Percentiles rank a stretch among this genome's conserved stretches.
phyloP scores from a whole-genome alignment of 202 grass and related monocot species.

The Zizania palustris region DNA sequence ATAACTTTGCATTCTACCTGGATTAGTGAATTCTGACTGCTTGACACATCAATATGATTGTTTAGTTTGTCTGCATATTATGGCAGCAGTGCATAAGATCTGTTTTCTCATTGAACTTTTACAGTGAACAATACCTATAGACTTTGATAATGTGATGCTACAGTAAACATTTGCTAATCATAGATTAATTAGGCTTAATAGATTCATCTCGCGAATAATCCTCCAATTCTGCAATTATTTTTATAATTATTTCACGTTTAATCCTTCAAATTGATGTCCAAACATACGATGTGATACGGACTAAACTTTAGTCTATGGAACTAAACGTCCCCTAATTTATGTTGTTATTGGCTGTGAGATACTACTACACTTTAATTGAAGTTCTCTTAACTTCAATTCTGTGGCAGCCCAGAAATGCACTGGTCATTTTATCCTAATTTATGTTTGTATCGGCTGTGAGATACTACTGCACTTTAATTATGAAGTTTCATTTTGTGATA shows the following conservation, averaged over 20 bases:
- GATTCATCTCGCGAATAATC: too few species aligned
- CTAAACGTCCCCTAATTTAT: too few species aligned
- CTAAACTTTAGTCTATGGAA: too few species aligned
- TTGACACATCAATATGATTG: neutral
- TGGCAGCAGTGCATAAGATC: neutral
- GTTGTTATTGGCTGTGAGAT: neutral
- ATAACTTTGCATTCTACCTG: neutral
- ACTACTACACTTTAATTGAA: neutral
- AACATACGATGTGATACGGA: too few species aligned
- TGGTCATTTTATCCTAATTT: neutral
- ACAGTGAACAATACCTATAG: neutral
- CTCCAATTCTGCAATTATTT: too few species aligned
- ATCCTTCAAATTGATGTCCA: too few species aligned
- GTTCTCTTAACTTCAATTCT: neutral
- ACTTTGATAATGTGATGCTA: too few species aligned
- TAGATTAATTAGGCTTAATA: too few species aligned
- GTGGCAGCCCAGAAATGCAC: neutral
- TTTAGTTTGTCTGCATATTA: slow-evolving; percentile 15
- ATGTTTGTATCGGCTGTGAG: neutral
- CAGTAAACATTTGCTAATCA: too few species aligned
- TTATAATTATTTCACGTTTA: too few species aligned
- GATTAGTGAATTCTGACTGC: neutral
- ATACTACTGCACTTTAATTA: neutral
- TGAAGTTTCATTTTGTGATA: neutral
- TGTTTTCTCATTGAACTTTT: slow-evolving; percentile 17